Percentiles rank a stretch among this genome's conserved stretches.
phyloP scores from a whole-genome alignment of 495 filamentous ascomycete genomes.

The Tuber umbilicatum region DNA sequence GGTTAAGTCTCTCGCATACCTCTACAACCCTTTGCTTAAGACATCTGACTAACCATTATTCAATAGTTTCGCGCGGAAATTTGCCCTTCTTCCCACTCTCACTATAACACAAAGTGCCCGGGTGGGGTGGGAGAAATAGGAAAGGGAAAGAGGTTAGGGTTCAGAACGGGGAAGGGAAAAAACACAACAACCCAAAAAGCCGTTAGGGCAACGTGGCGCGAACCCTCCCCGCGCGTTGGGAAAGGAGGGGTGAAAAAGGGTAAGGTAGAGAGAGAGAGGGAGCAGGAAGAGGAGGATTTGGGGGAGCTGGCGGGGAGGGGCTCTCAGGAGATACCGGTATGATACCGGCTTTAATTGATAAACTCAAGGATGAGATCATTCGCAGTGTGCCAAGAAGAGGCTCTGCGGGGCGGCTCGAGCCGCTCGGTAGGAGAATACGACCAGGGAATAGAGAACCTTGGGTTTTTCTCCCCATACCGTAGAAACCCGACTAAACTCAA shows the following conservation, averaged over 20 bases:
- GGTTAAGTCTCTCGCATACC: background rate
- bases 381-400: background rate
- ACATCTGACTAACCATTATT: background rate
- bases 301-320: background rate
- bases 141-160: background rate
- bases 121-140: background rate
- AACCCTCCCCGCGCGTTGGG: background rate
- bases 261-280: background rate
- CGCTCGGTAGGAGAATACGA: background rate
- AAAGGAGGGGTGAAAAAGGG: background rate
- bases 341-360: background rate
- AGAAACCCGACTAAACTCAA: constrained; percentile 6
- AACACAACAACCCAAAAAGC: background rate
- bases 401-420: constrained; percentile 5
- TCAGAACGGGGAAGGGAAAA: background rate
- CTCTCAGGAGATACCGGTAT: background rate
- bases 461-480: background rate
- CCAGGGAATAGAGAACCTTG: constrained; percentile 2
- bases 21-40: background rate
- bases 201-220: background rate
- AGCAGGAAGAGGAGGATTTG: background rate
- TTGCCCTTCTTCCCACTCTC: background rate
- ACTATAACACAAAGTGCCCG: background rate
- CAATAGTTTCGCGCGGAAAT: background rate
- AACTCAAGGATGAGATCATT: background rate